These are phyloP conservation scores for Phytophthora melonis DNA, from an alignment of 352 stramenopile species.

Conservation along the genomic window DNA sequence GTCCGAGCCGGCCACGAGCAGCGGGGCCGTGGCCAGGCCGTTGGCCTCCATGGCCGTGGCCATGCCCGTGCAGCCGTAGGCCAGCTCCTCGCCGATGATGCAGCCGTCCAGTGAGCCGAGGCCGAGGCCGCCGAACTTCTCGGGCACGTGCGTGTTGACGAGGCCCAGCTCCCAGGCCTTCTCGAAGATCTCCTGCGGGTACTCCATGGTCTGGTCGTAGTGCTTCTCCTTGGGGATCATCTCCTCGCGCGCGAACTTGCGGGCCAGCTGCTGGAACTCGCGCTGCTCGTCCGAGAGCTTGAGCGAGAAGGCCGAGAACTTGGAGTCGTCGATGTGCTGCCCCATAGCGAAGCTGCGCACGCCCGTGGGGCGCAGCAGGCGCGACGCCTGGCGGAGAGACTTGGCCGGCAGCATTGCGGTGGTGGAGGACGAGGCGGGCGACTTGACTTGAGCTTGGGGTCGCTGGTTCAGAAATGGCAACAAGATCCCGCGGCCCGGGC, in stretches of 20 bases:
- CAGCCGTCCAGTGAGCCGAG: constrained; percentile 84
- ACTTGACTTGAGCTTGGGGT: constrained; percentile 1
- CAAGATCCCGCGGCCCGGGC: constrained; percentile 2
- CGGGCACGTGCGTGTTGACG: constrained; percentile 88
- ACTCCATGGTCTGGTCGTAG: constrained; percentile 88
- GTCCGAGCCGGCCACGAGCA: constrained; percentile 87
- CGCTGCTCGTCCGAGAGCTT: constrained; percentile 90
- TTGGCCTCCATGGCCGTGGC: constrained; percentile 93
- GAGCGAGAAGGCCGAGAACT: constrained; percentile 65
- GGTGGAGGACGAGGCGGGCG: background rate
- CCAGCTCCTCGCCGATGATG: constrained; percentile 92
- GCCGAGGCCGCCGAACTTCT: constrained; percentile 86
- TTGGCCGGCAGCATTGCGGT: constrained; percentile 23
- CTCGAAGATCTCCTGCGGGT: constrained; percentile 88
- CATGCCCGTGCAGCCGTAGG: constrained; percentile 92
- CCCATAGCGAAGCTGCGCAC: constrained; percentile 52
- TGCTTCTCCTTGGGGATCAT: constrained; percentile 91
- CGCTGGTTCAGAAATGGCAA: constrained; percentile 25
- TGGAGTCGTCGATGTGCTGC: constrained; percentile 64
- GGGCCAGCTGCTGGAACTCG: constrained; percentile 85
- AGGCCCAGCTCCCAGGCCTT: constrained; percentile 92
- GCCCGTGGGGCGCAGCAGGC: constrained; percentile 21
- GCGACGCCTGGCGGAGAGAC: constrained; percentile 17
- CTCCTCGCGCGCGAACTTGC: constrained; percentile 91
- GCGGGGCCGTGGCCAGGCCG: constrained; percentile 77